phyloP scores from a whole-genome alignment of 441 rosid species.

The Erysimum pusillum region DNA sequence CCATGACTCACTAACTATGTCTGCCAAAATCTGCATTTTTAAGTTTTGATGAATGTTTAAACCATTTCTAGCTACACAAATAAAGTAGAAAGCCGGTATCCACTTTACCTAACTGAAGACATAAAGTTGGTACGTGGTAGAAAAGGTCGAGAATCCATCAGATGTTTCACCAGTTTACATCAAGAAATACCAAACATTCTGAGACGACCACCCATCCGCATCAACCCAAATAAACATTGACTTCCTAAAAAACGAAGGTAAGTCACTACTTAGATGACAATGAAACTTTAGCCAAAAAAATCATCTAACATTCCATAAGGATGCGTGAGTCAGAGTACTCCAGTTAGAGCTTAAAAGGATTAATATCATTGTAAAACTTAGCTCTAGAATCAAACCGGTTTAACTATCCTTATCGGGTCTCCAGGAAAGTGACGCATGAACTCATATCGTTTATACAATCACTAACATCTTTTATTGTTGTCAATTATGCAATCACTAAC shows the following conservation, averaged over 20 bases:
- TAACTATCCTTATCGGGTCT: background rate
- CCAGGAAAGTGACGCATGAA: background rate
- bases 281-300: background rate
- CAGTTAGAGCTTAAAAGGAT: background rate
- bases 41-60: background rate
- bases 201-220: background rate
- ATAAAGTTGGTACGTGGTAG: no score
- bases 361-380: background rate
- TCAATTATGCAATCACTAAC: no score
- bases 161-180: background rate
- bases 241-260: background rate
- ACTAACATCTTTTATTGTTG: background rate
- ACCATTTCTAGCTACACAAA: conserved; percentile 4
- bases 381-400: background rate
- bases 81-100: background rate
- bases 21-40: background rate
- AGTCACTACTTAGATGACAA: background rate
- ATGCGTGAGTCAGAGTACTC: background rate
- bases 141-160: background rate
- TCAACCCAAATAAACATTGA: background rate
- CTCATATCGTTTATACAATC: background rate
- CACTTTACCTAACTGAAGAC: background rate
- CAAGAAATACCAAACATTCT: background rate
- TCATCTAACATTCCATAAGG: background rate
- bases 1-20: background rate